Conservation (phyloP, 75 land plant genomes). For the Chamaecyparis obtusa region DNA sequence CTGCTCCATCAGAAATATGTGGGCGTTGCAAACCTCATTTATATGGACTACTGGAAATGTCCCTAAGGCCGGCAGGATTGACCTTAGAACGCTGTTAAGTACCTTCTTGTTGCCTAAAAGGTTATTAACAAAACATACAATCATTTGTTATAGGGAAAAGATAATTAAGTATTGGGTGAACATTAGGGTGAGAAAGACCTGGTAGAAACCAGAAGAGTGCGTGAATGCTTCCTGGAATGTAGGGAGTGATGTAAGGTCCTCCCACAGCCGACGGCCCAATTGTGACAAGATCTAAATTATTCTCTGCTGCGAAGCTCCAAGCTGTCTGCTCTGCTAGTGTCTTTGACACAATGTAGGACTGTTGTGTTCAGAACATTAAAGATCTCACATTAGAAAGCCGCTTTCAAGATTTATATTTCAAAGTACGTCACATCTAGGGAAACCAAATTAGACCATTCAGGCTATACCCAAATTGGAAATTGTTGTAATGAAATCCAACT, state of each 20-base stretch:
- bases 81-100: neutral
- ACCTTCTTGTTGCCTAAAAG: neutral
- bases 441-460: too few species aligned
- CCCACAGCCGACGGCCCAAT: conserved; percentile 24
- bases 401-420: neutral
- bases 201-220: conserved; percentile 20
- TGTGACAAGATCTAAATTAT: conserved; percentile 33
- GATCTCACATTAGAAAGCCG: neutral
- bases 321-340: conserved; percentile 38
- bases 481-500: too few species aligned
- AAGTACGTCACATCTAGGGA: too few species aligned
- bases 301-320: conserved; percentile 21
- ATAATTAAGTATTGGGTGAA: too few species aligned
- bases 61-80: neutral
- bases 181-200: conserved; percentile 14
- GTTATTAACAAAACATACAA: too few species aligned
- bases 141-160: neutral
- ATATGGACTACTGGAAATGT: conserved; percentile 36
- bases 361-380: too few species aligned
- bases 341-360: conserved; percentile 32
- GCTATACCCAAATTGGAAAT: too few species aligned
- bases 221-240: conserved; percentile 28
- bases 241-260: conserved; percentile 27
- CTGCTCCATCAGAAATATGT: conserved; percentile 31
- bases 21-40: conserved; percentile 40